Conservation (phyloP, 1,139 yeast genomes). For the Diutina scorzettiae region DNA sequence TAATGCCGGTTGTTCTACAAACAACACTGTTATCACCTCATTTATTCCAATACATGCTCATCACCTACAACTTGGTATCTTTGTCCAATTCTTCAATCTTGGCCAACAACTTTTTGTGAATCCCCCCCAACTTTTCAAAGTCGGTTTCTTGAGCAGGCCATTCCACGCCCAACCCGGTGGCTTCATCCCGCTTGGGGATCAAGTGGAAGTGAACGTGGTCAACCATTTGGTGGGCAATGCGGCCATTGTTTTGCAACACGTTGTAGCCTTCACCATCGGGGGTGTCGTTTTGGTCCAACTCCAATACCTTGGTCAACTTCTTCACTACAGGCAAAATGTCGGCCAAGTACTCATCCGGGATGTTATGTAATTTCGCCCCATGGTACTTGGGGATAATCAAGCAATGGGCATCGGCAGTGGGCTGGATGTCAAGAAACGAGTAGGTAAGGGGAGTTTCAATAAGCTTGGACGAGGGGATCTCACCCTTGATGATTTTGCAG, state of each 20-base stretch:
- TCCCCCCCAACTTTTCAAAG: constrained; percentile 52
- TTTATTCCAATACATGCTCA: background rate
- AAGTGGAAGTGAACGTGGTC: constrained; percentile 95
- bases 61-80: constrained; percentile 9
- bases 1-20: too few relatives aligned
- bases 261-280: constrained; percentile 80
- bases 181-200: constrained; percentile 69
- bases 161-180: constrained; percentile 70
- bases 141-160: constrained; percentile 86
- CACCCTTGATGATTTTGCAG: constrained; percentile 89
- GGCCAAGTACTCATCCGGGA: constrained; percentile 80
- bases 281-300: constrained; percentile 39
- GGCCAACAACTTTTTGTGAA: constrained; percentile 50
- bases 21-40: too few relatives aligned
- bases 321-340: constrained; percentile 83
- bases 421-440: constrained; percentile 87
- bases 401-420: constrained; percentile 81
- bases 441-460: constrained; percentile 69
- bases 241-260: constrained; percentile 81
- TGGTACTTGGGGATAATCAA: constrained; percentile 84
- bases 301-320: constrained; percentile 64
- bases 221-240: constrained; percentile 87
- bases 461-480: constrained; percentile 82
- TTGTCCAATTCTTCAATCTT: constrained; percentile 25
- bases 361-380: constrained; percentile 82